Conservation (phyloP, 371 early-diverging fungal genomes). For the Syncephalastrum racemosum region DNA sequence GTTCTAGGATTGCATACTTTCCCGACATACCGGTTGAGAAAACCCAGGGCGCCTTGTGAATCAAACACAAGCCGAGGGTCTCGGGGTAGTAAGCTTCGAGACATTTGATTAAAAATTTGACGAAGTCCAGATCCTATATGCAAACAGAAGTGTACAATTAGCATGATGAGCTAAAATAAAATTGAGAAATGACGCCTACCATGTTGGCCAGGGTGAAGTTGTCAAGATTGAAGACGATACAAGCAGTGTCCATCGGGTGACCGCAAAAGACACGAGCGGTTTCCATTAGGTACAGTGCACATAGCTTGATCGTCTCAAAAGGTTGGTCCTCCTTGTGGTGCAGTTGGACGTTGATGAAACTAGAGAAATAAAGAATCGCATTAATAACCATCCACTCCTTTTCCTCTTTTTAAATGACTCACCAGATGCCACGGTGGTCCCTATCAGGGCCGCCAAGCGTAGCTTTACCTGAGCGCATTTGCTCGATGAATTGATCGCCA, state of each 20-base stretch:
- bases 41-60: slow-evolving; percentile 86
- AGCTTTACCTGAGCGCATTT: slow-evolving; percentile 57
- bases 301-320: slow-evolving; percentile 51
- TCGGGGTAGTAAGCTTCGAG: slow-evolving; percentile 92
- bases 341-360: slow-evolving; percentile 60
- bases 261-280: slow-evolving; percentile 71
- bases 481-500: slow-evolving; percentile 39
- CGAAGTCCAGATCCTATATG: slow-evolving; percentile 67
- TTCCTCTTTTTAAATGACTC: slow-evolving; percentile 23
- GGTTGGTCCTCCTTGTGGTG: slow-evolving; percentile 59
- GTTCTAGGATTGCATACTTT: not conserved
- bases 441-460: slow-evolving; percentile 62
- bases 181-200: slow-evolving; percentile 32
- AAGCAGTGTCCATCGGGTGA: slow-evolving; percentile 75
- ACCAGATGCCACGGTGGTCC: slow-evolving; percentile 59
- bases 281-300: slow-evolving; percentile 82
- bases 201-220: slow-evolving; percentile 80
- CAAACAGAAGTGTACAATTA: slow-evolving; percentile 1
- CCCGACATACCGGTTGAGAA: slow-evolving; percentile 59
- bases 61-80: slow-evolving; percentile 71
- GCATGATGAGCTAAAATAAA: not conserved
- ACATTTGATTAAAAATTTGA: slow-evolving; percentile 78
- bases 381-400: not conserved
- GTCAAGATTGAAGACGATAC: slow-evolving; percentile 84
- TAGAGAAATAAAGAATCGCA: slow-evolving; percentile 19